These are phyloP conservation scores for Melaleuca quinquenervia DNA, from an alignment of 345 rosid genomes.

Conservation along the genomic window DNA sequence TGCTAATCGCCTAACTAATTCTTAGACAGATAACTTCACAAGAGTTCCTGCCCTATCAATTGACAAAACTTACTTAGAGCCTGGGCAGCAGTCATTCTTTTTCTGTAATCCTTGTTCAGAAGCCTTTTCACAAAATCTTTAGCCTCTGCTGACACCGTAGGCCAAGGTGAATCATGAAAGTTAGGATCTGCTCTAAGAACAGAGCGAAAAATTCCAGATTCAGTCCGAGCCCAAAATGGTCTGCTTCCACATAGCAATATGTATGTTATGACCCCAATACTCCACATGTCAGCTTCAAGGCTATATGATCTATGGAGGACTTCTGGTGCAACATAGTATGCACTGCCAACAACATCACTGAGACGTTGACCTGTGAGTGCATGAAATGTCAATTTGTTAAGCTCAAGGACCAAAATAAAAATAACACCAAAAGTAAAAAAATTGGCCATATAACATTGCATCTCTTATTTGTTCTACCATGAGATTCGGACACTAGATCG, in stretches of 20 bases:
- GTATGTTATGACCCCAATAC: slow-evolving; percentile 89
- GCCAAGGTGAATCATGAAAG: slow-evolving; percentile 91
- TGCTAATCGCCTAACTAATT: not conserved
- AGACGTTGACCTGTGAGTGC: slow-evolving; percentile 72
- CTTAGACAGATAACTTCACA: not conserved
- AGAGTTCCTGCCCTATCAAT: not conserved
- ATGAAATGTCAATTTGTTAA: not conserved
- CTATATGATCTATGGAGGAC: slow-evolving; percentile 95
- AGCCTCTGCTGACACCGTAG: slow-evolving; percentile 68
- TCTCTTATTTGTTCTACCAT: not conserved
- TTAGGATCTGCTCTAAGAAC: slow-evolving; percentile 92
- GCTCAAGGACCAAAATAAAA: not conserved
- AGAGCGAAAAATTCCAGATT: slow-evolving; percentile 93
- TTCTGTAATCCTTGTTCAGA: slow-evolving; percentile 88
- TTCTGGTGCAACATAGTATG: slow-evolving; percentile 97
- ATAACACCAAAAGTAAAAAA: not conserved
- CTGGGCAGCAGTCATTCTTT: slow-evolving; percentile 96
- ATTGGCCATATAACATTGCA: not conserved
- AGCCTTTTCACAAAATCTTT: slow-evolving; percentile 90
- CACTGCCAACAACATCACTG: slow-evolving; percentile 97
- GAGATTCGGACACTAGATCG: not conserved
- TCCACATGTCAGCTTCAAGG: slow-evolving; percentile 95
- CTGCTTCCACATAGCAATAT: slow-evolving; percentile 95
- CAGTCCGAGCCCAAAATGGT: slow-evolving; percentile 92
- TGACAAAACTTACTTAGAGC: slow-evolving; percentile 54